Base-by-base conservation (phyloP, 352 stramenopile genomes). In the Sclerospora graminicola region DNA sequence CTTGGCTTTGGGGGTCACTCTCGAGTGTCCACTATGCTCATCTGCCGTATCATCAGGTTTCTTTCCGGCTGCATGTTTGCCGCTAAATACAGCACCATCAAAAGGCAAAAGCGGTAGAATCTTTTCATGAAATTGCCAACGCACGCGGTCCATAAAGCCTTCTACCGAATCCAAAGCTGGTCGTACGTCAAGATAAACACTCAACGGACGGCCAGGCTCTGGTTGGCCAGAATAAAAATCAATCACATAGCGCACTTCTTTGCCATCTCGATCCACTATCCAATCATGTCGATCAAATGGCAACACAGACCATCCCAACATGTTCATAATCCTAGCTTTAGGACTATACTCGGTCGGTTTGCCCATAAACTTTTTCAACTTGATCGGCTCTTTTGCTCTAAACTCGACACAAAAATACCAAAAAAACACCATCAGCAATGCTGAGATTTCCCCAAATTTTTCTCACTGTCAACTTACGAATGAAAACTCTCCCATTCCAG, bases 231-330 rank as follows among this genome's bases (percentile, higher is more conserved):
- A 87, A 66, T 99, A 99, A 62, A 98, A 99, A 69, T 99, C 96
- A 71, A 99, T 98, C 29, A 99, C 83, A 63, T 99, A 99, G 23
- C 95, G 85, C 39, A 97, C 84, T 55, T 96, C 80, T 38, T 85
- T 82, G 39, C 86, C 86, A 21, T 82, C 73, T 41, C 92, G 74
- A 37, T 97, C 77, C 11, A 99, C 82, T 20, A 97, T 86, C 96
- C 96, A 99, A 74, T 99, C 96, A 67, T 99, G 96, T 24, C 96
- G 81, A 67, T 99, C 95, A 59, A 98, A 99, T 5, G 96, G 96
- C 48, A 69, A 84, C 73, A 91, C 97, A 41, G 51, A 92, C 76
- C 73, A 89, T n/a, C 77, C 77, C 30, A 89, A 41, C 23, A 71
- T 60, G 54, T 95, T 91, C 66, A 88, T 75, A 10, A 97, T 60